Conservation (phyloP, 2,329 filamentous ascomycete species). For the Aspergillus sp. region DNA sequence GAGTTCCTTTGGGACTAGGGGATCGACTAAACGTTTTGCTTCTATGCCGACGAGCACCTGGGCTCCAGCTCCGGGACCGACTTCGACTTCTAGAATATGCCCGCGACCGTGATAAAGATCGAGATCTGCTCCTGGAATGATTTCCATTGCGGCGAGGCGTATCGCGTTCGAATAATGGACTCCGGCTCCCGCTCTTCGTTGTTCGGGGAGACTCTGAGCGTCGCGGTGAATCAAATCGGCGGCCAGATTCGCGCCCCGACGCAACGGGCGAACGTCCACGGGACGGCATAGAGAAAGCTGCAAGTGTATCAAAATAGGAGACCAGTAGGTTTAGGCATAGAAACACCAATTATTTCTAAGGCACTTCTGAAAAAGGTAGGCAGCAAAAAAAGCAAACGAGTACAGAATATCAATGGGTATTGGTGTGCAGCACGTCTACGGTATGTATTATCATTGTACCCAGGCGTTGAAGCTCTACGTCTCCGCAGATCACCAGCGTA, state of each 20-base stretch:
- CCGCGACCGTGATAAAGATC: slow-evolving; percentile 21
- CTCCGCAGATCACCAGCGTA: no score
- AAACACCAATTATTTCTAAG: no score
- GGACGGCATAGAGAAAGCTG: slow-evolving; percentile 13
- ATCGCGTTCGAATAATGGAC: slow-evolving; percentile 17
- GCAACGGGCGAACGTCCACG: slow-evolving; percentile 22
- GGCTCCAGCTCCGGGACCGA: slow-evolving; percentile 33
- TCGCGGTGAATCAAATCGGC: slow-evolving; percentile 19
- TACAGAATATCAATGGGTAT: no score
- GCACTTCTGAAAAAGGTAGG: no score
- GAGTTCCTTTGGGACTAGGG: slow-evolving; percentile 15
- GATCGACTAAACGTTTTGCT: slow-evolving; percentile 22
- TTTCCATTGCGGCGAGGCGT: slow-evolving; percentile 18
- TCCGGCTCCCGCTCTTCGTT: slow-evolving; percentile 21
- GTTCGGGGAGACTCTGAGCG: slow-evolving; percentile 27
- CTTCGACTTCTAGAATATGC: slow-evolving; percentile 28
- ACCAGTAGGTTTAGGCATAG: no score
- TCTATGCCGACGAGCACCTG: slow-evolving; percentile 30
- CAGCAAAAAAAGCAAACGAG: no score
- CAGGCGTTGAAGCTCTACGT: no score
- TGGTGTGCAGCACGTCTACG: no score
- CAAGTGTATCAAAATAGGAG: no score
- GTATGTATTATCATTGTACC: no score
- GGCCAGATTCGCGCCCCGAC: slow-evolving; percentile 14
- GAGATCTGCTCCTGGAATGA: slow-evolving; percentile 20